Evolutionary conservation across 495 filamentous ascomycete species (phyloP).

Genomic region (Umbilicaria muhlenbergii): DNA sequence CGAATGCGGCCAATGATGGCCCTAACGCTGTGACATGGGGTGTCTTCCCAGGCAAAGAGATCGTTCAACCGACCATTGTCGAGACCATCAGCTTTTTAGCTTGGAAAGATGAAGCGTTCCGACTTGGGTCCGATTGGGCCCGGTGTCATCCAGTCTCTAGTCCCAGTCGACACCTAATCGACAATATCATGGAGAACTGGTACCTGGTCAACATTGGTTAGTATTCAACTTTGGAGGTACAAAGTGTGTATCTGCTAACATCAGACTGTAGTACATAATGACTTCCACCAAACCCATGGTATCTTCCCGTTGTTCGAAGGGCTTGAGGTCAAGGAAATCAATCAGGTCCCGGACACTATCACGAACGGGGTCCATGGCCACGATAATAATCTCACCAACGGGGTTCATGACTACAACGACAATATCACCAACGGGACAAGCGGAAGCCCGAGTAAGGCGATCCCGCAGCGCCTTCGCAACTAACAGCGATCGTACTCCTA

Average conservation of each 20-base stretch:
- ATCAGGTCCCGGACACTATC: slow-evolving; percentile 12
- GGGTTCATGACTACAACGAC: neutral
- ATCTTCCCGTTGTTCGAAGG: slow-evolving; percentile 82
- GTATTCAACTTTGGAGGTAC: slow-evolving; percentile 13
- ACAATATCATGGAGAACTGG: slow-evolving; percentile 76
- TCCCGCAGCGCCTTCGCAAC: neutral
- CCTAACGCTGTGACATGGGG: slow-evolving; percentile 99
- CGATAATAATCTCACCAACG: neutral
- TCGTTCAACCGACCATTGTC: slow-evolving; percentile 98
- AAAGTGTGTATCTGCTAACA: slow-evolving; percentile 13
- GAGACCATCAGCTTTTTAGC: slow-evolving; percentile 96
- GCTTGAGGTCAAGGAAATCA: slow-evolving; percentile 49
- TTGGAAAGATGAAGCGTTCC: slow-evolving; percentile 97
- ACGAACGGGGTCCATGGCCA: neutral
- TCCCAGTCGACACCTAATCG: slow-evolving; percentile 70
- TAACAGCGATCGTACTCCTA: neutral
- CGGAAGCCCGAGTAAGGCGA: neutral
- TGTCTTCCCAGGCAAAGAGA: slow-evolving; percentile 96
- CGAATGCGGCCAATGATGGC: slow-evolving; percentile 69
- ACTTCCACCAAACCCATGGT: slow-evolving; percentile 65
- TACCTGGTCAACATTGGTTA: slow-evolving; percentile 90
- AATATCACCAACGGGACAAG: neutral
- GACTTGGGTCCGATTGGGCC: slow-evolving; percentile 85
- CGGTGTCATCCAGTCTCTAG: slow-evolving; percentile 67
- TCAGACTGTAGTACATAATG: slow-evolving; percentile 63